Evolutionary conservation across 805 yeast species (phyloP).

Genomic region (Yarrowia sp.): DNA sequence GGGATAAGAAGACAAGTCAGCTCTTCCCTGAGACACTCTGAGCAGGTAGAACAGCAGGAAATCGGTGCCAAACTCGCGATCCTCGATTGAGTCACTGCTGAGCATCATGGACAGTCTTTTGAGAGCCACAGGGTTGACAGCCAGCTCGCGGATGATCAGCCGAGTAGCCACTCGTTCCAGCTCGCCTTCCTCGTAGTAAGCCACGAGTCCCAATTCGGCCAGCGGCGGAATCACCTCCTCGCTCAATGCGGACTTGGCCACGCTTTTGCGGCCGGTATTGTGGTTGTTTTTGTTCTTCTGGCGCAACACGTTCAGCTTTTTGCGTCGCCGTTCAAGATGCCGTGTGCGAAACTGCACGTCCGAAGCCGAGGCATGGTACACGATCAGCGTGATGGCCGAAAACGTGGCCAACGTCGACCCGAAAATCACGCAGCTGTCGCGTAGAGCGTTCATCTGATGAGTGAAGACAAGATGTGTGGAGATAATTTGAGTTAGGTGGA

Average conservation of each 20-base stretch:
- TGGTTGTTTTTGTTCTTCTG: neutral
- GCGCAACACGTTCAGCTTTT: neutral
- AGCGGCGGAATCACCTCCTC: conserved; percentile 11
- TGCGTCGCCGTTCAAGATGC: conserved; percentile 2
- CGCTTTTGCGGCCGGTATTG: neutral
- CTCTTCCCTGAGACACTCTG: conserved; percentile 15
- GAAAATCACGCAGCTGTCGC: conserved; percentile 22
- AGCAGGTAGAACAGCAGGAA: conserved; percentile 12
- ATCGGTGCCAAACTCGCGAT: conserved; percentile 17
- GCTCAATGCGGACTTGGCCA: neutral
- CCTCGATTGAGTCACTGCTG: conserved; percentile 4
- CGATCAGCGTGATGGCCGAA: conserved; percentile 23
- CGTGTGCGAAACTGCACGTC: conserved; percentile 11
- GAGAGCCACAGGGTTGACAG: conserved; percentile 16
- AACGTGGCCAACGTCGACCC: conserved; percentile 30
- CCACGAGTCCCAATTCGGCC: conserved; percentile 18
- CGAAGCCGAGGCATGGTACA: conserved; percentile 20
- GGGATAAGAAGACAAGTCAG: conserved; percentile 13
- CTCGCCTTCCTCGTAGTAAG: conserved; percentile 27
- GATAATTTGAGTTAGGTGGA: too few relatives aligned
- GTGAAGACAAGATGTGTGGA: too few relatives aligned
- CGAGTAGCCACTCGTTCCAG: conserved; percentile 16
- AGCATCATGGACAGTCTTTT: conserved; percentile 14
- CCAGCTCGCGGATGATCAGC: conserved; percentile 20
- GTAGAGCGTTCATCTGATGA: conserved; percentile 1